phyloP scores from a whole-genome alignment of 1,139 yeast genomes.

The Yamadazyma sp. region DNA sequence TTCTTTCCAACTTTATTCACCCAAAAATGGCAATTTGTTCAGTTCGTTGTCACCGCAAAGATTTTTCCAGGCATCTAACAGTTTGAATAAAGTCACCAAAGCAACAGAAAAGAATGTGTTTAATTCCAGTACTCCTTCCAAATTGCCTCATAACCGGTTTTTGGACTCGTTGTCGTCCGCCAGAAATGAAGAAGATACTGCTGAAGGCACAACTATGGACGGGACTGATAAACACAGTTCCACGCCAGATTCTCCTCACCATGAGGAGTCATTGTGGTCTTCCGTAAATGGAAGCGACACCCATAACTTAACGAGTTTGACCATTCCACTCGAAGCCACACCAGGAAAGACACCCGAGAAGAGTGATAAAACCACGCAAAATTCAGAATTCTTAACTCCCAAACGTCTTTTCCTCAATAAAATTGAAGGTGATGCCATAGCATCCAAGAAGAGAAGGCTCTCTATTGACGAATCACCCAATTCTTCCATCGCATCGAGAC shows the following conservation, averaged over 20 bases:
- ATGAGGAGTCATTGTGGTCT: conserved; percentile 32
- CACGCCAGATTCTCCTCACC: not conserved
- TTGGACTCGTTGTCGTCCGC: conserved; percentile 22
- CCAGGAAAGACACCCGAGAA: conserved; percentile 6
- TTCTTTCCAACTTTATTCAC: conserved; percentile 42
- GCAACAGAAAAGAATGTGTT: conserved; percentile 12
- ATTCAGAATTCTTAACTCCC: conserved; percentile 33
- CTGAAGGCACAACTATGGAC: not conserved
- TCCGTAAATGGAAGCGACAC: conserved; percentile 27
- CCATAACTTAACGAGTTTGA: conserved; percentile 26
- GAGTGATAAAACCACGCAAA: conserved; percentile 1
- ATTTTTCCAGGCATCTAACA: conserved; percentile 28
- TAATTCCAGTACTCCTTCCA: conserved; percentile 25
- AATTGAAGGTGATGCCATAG: not conserved
- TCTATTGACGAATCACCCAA: conserved; percentile 34
- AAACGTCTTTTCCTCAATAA: conserved; percentile 13
- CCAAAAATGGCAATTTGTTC: conserved; percentile 24
- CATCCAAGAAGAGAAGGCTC: conserved; percentile 12
- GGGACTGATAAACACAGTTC: not conserved
- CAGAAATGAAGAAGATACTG: conserved; percentile 8
- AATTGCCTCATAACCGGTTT: conserved; percentile 18
- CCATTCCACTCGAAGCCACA: conserved; percentile 19
- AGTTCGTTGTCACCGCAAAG: conserved; percentile 39
- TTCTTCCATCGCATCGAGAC: conserved; percentile 37
- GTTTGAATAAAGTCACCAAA: conserved; percentile 17